Evolutionary conservation across 805 yeast species (phyloP), one percentile per base, ranked within the genome.

Genomic region (Jamesozyma lodderae): DNA sequence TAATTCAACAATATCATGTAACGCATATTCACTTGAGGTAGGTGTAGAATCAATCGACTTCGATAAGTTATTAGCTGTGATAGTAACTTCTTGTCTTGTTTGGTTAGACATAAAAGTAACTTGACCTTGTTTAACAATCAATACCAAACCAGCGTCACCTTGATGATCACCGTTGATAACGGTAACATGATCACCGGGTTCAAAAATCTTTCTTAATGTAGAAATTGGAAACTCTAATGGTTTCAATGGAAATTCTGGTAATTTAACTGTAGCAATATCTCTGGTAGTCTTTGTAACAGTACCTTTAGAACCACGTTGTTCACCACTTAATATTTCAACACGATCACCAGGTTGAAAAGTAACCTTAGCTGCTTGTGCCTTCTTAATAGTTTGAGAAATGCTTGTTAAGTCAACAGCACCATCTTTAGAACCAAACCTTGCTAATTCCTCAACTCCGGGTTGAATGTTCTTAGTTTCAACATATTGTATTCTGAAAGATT

Each of bases 81-180:
- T 96, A 14, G 94, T 81, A 29, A 92, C 75, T 59, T 92, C 97
- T 49, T 81, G 78, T 52, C 76, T 77, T 1, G 95, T 79, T 62
- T 87, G 87, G 57, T 92, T 96, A 35, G 94, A 81, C 48, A 92
- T 75, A 47, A 92, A 71, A 0, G 94, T 84, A 19, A 88, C 96
- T 43, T 86, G 84, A 55, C 88, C 95, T 35, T 80, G 83, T 37
- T 75, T 73, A 18, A 85, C 75, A 48, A 77, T 72, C 30, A 92
- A 87, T 36, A 92, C 95, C 65, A 92, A 72, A 65, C 98, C 98
- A 25, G 96, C 86, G 55, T 88, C 96, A 53, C 90, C 96, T 37
- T 77, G 69, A 60, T 85, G 94, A 54, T 83, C 86, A 57, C 98
- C 98, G 55, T 79, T 84, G 27, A 83, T 73, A 23, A 90, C 92